Evolutionary conservation across 2,329 filamentous ascomycete species (phyloP).

Genomic region (Chaetomiaceae sp.): DNA sequence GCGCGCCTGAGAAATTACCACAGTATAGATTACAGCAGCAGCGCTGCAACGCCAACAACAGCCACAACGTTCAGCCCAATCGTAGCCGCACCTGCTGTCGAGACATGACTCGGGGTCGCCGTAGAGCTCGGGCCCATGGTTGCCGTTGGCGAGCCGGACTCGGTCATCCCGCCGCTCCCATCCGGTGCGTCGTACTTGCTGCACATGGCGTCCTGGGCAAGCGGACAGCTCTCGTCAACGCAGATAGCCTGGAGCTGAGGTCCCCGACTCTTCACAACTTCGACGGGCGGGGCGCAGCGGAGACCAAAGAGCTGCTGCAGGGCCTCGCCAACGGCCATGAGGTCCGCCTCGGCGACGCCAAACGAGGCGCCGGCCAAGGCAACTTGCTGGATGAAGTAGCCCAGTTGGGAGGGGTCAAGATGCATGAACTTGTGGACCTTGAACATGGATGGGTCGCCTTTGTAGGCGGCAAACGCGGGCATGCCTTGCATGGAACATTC

Average conservation of each 20-base stretch:
- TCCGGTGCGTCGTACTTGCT: neutral
- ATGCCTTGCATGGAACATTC: neutral
- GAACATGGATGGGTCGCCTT: slow-evolving; percentile 3
- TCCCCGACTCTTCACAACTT: neutral
- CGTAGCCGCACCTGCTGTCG: neutral
- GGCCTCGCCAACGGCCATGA: neutral
- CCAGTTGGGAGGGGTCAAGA: neutral
- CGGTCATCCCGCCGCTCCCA: neutral
- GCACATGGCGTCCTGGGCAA: neutral
- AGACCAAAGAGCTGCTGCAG: neutral
- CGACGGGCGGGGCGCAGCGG: neutral
- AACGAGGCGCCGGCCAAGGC: neutral
- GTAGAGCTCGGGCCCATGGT: neutral
- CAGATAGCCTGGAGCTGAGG: neutral
- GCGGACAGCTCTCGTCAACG: neutral
- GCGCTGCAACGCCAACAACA: neutral
- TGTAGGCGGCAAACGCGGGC: neutral
- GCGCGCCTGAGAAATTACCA: too few species aligned
- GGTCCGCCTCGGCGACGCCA: neutral
- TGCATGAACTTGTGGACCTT: slow-evolving; percentile 2
- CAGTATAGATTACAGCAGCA: neutral
- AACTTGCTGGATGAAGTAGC: slow-evolving; percentile 4
- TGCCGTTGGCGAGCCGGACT: neutral
- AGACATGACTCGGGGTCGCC: neutral
- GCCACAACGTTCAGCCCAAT: neutral